Conservation (phyloP, 768 basidiomycete genomes). For the Tulasnella sp. region DNA sequence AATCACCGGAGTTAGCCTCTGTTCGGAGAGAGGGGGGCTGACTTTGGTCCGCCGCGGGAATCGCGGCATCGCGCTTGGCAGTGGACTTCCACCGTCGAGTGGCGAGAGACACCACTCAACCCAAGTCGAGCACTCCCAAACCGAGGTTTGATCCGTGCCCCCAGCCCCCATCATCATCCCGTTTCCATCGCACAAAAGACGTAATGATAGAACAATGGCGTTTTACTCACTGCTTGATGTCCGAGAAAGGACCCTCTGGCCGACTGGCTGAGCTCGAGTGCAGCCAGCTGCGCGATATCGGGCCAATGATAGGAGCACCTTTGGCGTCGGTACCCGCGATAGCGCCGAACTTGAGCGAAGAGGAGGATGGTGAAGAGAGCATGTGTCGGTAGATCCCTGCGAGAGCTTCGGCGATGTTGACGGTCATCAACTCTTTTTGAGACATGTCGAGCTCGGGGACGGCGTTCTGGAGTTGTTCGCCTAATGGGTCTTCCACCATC, state of each 20-base stretch:
- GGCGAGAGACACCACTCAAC: background rate
- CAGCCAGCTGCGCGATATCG: constrained; percentile 2
- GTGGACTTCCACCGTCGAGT: background rate
- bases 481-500: constrained; percentile 7
- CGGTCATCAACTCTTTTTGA: background rate
- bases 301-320: background rate
- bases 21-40: background rate
- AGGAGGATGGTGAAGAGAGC: background rate
- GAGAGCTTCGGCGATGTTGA: constrained; percentile 3
- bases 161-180: too few species aligned
- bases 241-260: constrained; percentile 2
- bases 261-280: background rate
- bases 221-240: constrained; percentile 6
- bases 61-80: background rate
- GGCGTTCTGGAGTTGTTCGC: constrained; percentile 5
- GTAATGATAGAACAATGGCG: background rate
- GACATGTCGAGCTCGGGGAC: constrained; percentile 1
- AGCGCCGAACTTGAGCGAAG: background rate
- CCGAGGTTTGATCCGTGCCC: background rate
- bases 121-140: background rate
- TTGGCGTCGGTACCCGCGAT: background rate
- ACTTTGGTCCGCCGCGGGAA: background rate
- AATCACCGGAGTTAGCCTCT: background rate
- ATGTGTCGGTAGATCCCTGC: background rate
- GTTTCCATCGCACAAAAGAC: background rate